Base-by-base conservation (phyloP, 495 filamentous ascomycete genomes). In the Neurospora terricola region DNA sequence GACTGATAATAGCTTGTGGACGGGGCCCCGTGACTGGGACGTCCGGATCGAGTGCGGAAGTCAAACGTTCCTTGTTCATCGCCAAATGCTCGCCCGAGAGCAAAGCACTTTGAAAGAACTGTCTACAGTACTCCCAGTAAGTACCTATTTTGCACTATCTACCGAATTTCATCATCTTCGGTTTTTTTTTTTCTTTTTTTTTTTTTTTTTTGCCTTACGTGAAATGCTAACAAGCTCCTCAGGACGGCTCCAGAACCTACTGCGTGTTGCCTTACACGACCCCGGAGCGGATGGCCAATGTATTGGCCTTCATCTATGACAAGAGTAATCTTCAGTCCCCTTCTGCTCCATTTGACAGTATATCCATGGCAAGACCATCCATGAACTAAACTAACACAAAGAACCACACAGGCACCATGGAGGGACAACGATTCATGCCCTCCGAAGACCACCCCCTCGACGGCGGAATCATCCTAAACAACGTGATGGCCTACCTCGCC, bases 241-340 rank as follows among this genome's bases (percentile, higher is more conserved):
- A 75, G 7, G 75, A 38, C 2, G 69, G 69, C 3, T 12, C 21
- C 48, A 7, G 3, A 6, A 59, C 21, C 21, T 3, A 27, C 23
- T 30, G 3, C 21, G 5, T 7, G 5, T 59, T 2, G 5, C 11
- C 2, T 7, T 16, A 66, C 74, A 76, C 40, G 11, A 66, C 39
- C 14, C 27, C 5, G 12, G 23, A n/a, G 18, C 72, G 71, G 23
- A 54, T 80, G 27, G 70, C n/a, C 6, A 38, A 62, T 16, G 77
- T 70, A 4, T 54, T 81, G 2, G 34, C 72, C 2, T 81, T 75
- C 39, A 78, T 81, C 73, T 81, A 81, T 62, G 42, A 66, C 38
- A 69, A 77, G 37, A 38, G 72, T 75, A 72, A 21, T 8, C 6
- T 21, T 45, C 42, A 45, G 18, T 11, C 18, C 42, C 4, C 36